These are phyloP conservation scores for Dissophora ornata DNA, from an alignment of 192 early-diverging fungal species.

Conservation along the genomic window DNA sequence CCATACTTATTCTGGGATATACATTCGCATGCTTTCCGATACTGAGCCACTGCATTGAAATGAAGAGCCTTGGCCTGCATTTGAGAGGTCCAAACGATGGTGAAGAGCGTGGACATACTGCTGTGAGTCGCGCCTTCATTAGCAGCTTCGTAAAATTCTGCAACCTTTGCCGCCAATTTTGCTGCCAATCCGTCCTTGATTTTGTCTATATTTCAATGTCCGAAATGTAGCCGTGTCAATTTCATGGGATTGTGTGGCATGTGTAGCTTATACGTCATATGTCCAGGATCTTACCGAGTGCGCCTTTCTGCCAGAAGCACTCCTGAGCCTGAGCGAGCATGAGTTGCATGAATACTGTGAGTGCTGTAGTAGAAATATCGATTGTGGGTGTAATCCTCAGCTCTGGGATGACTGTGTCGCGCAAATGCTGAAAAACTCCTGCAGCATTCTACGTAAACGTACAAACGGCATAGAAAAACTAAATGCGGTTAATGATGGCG, in stretches of 20 bases:
- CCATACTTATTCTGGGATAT: slow-evolving; percentile 82
- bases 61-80: slow-evolving; percentile 81
- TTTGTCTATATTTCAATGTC: slow-evolving; percentile 61
- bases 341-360: slow-evolving; percentile 74
- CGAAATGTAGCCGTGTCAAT: too few relatives aligned
- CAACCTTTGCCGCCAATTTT: slow-evolving; percentile 78
- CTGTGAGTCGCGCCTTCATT: slow-evolving; percentile 71
- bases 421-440: slow-evolving; percentile 76
- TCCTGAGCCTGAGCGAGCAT: slow-evolving; percentile 97
- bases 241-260: too few relatives aligned
- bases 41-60: slow-evolving; percentile 83
- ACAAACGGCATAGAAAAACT: not conserved
- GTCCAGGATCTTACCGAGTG: slow-evolving; percentile 63
- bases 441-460: slow-evolving; percentile 71
- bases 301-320: slow-evolving; percentile 90
- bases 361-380: slow-evolving; percentile 76
- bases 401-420: slow-evolving; percentile 68
- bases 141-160: slow-evolving; percentile 77
- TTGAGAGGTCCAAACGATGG: slow-evolving; percentile 72
- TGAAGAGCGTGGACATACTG: slow-evolving; percentile 60
- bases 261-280: too few relatives aligned
- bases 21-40: slow-evolving; percentile 79
- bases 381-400: slow-evolving; percentile 72
- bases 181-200: slow-evolving; percentile 84
- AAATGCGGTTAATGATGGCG: not conserved